Evolutionary conservation across 768 basidiomycete genomes (phyloP).

Genomic region (Rhizopogon vesiculosus): DNA sequence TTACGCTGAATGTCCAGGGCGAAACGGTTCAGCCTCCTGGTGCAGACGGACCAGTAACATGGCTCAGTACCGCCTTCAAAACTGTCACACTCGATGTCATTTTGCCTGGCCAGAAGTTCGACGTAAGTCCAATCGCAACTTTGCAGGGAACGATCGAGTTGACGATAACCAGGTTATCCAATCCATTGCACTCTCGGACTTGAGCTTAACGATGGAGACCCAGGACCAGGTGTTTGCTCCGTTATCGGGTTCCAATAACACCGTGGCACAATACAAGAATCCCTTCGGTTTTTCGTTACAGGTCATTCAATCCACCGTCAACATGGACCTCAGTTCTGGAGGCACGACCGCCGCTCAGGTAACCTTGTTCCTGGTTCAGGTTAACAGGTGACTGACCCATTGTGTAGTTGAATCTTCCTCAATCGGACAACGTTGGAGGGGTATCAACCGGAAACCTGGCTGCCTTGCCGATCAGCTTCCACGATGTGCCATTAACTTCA

Average conservation of each 20-base stretch:
- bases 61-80: conserved; percentile 70
- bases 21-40: conserved; percentile 57
- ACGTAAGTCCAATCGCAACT: conserved; percentile 27
- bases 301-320: conserved; percentile 50
- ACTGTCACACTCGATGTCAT: conserved; percentile 56
- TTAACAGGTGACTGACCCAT: conserved; percentile 1
- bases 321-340: conserved; percentile 43
- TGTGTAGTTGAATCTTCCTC: conserved; percentile 47
- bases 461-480: conserved; percentile 52
- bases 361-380: not conserved
- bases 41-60: conserved; percentile 44
- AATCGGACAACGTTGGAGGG: conserved; percentile 45
- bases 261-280: conserved; percentile 59
- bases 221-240: conserved; percentile 56
- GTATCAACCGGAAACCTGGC: conserved; percentile 70
- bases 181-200: conserved; percentile 55
- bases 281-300: conserved; percentile 76
- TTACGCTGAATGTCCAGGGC: conserved; percentile 55
- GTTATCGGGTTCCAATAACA: conserved; percentile 49
- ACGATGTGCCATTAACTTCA: conserved; percentile 50
- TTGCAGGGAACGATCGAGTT: not conserved
- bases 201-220: conserved; percentile 47
- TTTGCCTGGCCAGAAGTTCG: conserved; percentile 56
- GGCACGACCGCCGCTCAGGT: conserved; percentile 54
- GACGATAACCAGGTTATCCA: conserved; percentile 45